Conservation (phyloP, 495 filamentous ascomycete species). For the Astrothelium subdiscretum region DNA sequence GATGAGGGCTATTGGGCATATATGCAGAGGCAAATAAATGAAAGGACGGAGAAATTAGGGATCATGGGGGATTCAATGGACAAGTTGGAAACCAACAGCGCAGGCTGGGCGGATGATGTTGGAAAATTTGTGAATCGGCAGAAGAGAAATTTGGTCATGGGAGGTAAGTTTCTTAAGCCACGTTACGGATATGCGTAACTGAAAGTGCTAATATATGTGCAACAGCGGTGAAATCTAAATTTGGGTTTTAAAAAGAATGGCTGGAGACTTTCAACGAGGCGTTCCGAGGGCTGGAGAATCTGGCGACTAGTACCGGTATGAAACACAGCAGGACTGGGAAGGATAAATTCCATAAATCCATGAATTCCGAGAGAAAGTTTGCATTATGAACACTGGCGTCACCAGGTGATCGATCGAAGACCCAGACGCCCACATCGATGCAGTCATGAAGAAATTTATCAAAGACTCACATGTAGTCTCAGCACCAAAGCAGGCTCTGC, state of each 20-base stretch:
- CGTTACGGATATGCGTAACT: too few species aligned
- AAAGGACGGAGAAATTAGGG: slow-evolving; percentile 76
- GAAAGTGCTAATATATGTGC: slow-evolving; percentile 1
- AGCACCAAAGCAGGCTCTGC: too few species aligned
- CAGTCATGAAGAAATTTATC: too few species aligned
- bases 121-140: slow-evolving; percentile 73
- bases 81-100: slow-evolving; percentile 62
- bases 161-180: slow-evolving; percentile 45
- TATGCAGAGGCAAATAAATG: slow-evolving; percentile 73
- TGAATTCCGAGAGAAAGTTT: too few species aligned
- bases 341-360: background rate
- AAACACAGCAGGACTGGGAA: background rate
- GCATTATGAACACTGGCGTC: too few species aligned
- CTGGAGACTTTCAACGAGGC: background rate
- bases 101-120: slow-evolving; percentile 75
- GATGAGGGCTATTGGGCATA: slow-evolving; percentile 55
- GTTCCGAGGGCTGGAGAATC: background rate
- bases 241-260: slow-evolving; percentile 5
- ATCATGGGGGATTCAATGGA: slow-evolving; percentile 78
- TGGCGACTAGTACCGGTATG: background rate
- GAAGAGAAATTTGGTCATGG: slow-evolving; percentile 71
- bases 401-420: too few species aligned
- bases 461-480: too few species aligned
- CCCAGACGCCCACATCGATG: too few species aligned
- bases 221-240: slow-evolving; percentile 12